phyloP scores from a whole-genome alignment of 768 basidiomycete genomes.

The Boletus reticulatus region DNA sequence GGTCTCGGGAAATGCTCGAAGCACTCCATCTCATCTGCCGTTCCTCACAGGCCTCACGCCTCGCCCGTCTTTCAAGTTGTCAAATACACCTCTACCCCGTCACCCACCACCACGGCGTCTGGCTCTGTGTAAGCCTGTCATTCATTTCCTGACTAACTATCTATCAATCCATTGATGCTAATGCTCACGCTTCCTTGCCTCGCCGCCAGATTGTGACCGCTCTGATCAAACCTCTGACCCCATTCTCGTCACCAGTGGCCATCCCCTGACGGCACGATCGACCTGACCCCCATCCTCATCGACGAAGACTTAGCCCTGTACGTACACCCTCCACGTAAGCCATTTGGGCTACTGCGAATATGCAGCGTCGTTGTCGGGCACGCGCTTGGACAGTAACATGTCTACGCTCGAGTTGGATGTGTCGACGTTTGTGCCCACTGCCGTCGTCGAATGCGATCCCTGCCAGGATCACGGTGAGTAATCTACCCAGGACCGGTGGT shows the following conservation, averaged over 20 bases:
- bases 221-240: slow-evolving; percentile 21
- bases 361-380: too few species aligned
- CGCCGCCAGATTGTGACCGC: slow-evolving; percentile 22
- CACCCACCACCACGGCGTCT: too few species aligned
- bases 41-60: too few species aligned
- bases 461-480: slow-evolving; percentile 9
- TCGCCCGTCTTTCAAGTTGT: too few species aligned
- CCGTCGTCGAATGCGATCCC: slow-evolving; percentile 13
- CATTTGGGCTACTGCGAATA: too few species aligned
- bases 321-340: slow-evolving; percentile 25
- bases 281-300: slow-evolving; percentile 14
- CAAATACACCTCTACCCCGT: too few species aligned
- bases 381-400: neutral
- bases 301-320: slow-evolving; percentile 23
- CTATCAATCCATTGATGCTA: neutral
- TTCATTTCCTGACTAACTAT: too few species aligned
- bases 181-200: too few species aligned
- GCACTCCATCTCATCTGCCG: too few species aligned
- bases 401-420: slow-evolving; percentile 24
- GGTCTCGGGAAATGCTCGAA: too few species aligned
- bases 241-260: slow-evolving; percentile 12
- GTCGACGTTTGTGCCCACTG: slow-evolving; percentile 17
- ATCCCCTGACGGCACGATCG: slow-evolving; percentile 29
- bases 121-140: too few species aligned
- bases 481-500: too few species aligned